These are phyloP conservation scores for Claviceps sp. DNA, from an alignment of 2,329 filamentous ascomycete genomes.

Conservation along the genomic window DNA sequence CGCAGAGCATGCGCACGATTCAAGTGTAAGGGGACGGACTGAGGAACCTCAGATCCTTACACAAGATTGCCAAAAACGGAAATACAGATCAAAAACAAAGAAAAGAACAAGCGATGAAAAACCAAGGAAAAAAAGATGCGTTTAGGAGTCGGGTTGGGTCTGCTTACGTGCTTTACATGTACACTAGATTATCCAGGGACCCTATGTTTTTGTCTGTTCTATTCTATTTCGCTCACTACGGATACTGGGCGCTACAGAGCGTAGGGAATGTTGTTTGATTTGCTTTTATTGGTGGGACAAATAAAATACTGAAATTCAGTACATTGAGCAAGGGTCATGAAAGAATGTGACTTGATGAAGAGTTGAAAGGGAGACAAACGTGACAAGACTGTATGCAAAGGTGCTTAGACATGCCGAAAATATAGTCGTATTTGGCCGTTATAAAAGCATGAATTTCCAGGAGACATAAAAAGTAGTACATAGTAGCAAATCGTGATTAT, in stretches of 20 bases:
- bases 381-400: no score
- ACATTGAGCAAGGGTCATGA: neutral
- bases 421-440: no score
- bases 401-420: no score
- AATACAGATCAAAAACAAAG: neutral
- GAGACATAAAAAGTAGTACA: no score
- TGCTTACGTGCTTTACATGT: constrained; percentile 4
- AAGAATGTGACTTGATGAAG: neutral
- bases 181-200: neutral
- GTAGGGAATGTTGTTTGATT: neutral
- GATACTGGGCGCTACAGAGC: constrained; percentile 4
- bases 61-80: neutral
- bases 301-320: no score
- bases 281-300: no score
- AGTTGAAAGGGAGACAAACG: no score
- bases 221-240: neutral
- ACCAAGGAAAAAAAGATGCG: neutral
- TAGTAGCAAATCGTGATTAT: no score
- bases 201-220: neutral
- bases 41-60: no score
- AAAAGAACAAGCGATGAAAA: neutral
- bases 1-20: no score
- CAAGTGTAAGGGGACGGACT: no score
- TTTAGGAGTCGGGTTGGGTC: constrained; percentile 1
- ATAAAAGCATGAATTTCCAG: no score